phyloP scores from a whole-genome alignment of 208 protist species.

The Phytomonas francai region DNA sequence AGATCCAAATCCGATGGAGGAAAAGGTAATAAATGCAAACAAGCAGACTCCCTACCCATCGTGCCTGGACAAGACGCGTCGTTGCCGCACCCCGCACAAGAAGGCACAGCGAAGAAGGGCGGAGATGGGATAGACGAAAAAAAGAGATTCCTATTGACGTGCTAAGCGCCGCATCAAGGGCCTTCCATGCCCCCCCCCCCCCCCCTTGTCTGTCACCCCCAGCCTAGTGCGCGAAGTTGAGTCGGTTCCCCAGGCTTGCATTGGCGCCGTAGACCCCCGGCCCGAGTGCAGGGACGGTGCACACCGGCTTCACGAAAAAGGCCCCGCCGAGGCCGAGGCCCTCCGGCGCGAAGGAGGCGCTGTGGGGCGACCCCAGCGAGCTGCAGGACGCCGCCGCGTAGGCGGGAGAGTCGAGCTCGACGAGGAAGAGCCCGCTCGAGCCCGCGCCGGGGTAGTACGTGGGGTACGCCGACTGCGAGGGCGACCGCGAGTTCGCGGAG shows the following conservation, averaged over 20 bases:
- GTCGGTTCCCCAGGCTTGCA: neutral
- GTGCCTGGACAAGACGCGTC: neutral
- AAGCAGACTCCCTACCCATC: neutral
- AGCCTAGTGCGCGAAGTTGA: neutral
- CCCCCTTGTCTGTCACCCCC: neutral
- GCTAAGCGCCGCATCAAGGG: no score
- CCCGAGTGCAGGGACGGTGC: no score
- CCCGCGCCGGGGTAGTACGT: constrained; percentile 5
- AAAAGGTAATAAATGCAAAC: neutral
- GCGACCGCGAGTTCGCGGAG: neutral
- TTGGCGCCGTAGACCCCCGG: neutral
- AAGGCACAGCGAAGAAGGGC: no score
- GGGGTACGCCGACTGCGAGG: constrained; percentile 4
- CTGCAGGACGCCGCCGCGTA: neutral
- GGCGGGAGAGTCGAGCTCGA: neutral
- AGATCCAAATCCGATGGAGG: neutral
- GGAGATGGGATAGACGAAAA: no score
- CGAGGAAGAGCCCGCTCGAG: neutral
- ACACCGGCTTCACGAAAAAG: neutral
- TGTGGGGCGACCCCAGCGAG: neutral
- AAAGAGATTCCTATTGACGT: no score
- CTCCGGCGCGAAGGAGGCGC: neutral
- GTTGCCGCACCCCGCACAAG: neutral
- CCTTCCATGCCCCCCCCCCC: no score
- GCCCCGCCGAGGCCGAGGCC: neutral